Evolutionary conservation across 306 rosid genomes (phyloP).

Genomic region (Quercus parvula): DNA sequence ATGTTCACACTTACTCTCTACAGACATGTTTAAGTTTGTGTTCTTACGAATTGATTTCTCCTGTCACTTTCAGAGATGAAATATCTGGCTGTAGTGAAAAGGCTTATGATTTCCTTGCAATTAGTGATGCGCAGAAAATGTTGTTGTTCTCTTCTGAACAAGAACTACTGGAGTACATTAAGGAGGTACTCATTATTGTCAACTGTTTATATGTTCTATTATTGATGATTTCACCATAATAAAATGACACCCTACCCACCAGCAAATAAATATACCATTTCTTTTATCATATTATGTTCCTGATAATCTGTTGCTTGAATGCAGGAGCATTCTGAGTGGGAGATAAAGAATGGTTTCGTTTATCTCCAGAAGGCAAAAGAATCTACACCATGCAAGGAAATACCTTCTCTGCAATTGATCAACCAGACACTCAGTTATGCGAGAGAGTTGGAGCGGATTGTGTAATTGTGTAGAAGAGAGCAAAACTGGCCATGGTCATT

Average conservation of each 20-base stretch:
- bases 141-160: slow-evolving; percentile 67
- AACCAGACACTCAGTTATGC: slow-evolving; percentile 98
- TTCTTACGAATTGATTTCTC: slow-evolving; percentile 20
- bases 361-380: slow-evolving; percentile 86
- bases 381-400: slow-evolving; percentile 93
- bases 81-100: slow-evolving; percentile 98
- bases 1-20: neutral
- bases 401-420: slow-evolving; percentile 93
- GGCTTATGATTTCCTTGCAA: slow-evolving; percentile 84
- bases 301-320: slow-evolving; percentile 12
- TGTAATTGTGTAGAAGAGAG: slow-evolving; percentile 66
- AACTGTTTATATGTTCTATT: neutral
- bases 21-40: neutral
- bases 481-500: slow-evolving; percentile 12
- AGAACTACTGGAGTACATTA: slow-evolving; percentile 62
- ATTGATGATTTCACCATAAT: neutral
- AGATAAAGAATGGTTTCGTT: slow-evolving; percentile 55
- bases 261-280: neutral
- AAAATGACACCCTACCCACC: neutral
- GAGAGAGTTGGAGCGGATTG: slow-evolving; percentile 99
- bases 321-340: slow-evolving; percentile 98
- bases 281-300: neutral
- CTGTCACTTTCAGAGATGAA: slow-evolving; percentile 66
- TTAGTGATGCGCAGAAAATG: slow-evolving; percentile 72
- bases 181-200: slow-evolving; percentile 52